A percentile compares a stretch with the other conserved stretches of the same genome.
Evolutionary conservation across 2,329 filamentous ascomycete genomes (phyloP).

Genomic region (Huntiella abstrusa): DNA sequence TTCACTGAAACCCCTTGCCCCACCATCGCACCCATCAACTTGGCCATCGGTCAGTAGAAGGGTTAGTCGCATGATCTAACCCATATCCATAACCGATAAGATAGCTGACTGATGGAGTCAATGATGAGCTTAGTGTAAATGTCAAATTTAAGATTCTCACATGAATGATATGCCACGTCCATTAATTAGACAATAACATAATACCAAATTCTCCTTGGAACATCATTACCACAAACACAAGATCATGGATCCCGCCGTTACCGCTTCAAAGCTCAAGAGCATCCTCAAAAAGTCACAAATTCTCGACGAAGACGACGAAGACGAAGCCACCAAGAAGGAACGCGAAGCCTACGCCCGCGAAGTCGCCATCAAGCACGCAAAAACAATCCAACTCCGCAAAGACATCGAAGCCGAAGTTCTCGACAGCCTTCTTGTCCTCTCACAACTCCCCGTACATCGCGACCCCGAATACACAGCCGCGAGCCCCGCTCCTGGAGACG

Average conservation of each 20-base stretch:
- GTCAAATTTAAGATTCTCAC: no score
- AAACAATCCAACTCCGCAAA: slow-evolving; percentile 65
- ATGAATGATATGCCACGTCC: no score
- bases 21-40: no score
- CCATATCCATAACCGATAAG: no score
- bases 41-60: no score
- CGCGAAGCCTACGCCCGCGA: slow-evolving; percentile 27
- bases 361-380: slow-evolving; percentile 65
- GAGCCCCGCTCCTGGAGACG: slow-evolving; percentile 37
- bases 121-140: no score
- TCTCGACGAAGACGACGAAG: slow-evolving; percentile 13
- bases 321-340: slow-evolving; percentile 1
- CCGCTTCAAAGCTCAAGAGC: slow-evolving; percentile 25
- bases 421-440: slow-evolving; percentile 50
- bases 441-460: slow-evolving; percentile 32
- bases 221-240: background rate
- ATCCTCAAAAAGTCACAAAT: slow-evolving; percentile 38
- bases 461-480: slow-evolving; percentile 23
- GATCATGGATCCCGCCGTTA: slow-evolving; percentile 7
- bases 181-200: background rate
- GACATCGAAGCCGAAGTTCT: slow-evolving; percentile 58
- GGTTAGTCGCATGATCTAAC: no score
- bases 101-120: no score
- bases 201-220: background rate
- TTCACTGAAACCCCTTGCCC: no score